phyloP scores from a whole-genome alignment of 768 basidiomycete genomes.

The Pleurotus sapidus region DNA sequence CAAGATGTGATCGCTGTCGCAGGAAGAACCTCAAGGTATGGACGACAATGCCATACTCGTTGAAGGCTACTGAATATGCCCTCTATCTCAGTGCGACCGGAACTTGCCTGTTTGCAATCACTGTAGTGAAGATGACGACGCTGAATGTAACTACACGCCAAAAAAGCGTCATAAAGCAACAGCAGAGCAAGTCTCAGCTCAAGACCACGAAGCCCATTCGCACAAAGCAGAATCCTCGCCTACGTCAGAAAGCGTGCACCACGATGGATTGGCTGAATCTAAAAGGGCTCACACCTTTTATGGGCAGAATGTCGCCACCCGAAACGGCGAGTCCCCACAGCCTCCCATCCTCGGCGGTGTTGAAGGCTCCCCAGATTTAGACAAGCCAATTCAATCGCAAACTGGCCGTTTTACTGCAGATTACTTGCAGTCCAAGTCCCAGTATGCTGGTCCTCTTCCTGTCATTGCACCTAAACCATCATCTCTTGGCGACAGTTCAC shows the following conservation, averaged over 20 bases:
- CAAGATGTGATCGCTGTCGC: conserved; percentile 71
- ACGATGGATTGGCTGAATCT: conserved; percentile 4
- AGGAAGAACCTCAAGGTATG: conserved; percentile 61
- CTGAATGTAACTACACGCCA: conserved; percentile 69
- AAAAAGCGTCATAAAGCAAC: conserved; percentile 63
- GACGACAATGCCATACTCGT: neutral
- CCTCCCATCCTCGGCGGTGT: conserved; percentile 21
- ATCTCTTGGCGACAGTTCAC: conserved; percentile 5
- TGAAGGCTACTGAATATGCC: neutral
- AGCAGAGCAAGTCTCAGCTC: conserved; percentile 17
- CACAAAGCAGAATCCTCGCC: conserved; percentile 15
- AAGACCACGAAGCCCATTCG: conserved; percentile 13
- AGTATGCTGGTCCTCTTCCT: neutral
- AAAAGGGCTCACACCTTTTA: conserved; percentile 38
- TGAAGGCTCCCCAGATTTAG: conserved; percentile 20
- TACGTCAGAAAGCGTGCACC: neutral
- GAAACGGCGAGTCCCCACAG: conserved; percentile 16
- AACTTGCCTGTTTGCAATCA: conserved; percentile 72
- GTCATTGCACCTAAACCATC: conserved; percentile 1
- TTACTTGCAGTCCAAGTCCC: conserved; percentile 1
- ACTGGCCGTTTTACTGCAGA: conserved; percentile 10
- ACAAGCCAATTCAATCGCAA: conserved; percentile 9
- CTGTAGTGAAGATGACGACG: conserved; percentile 49
- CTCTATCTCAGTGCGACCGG: conserved; percentile 56
- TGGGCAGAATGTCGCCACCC: conserved; percentile 42